Conservation (phyloP, 1,284 basidiomycete genomes). For the Heterobasidion occidentale region DNA sequence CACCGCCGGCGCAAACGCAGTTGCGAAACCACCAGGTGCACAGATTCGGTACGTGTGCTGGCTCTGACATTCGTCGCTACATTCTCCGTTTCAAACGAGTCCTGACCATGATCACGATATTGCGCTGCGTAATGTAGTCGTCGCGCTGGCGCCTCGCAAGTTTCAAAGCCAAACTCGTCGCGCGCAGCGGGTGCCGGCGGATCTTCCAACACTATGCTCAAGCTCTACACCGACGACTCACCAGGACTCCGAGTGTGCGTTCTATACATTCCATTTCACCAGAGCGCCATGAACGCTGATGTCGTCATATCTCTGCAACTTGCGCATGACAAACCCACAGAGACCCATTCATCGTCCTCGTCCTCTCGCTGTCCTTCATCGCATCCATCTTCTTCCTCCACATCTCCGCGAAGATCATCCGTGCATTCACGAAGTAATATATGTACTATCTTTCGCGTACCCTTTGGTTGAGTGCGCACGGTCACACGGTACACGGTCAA, state of each 20-base stretch:
- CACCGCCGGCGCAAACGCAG: conserved; percentile 23
- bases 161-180: conserved; percentile 78
- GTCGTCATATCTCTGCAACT: neutral
- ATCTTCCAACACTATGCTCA: conserved; percentile 96
- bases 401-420: conserved; percentile 92
- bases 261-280: neutral
- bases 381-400: conserved; percentile 99
- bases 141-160: conserved; percentile 62
- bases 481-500: neutral
- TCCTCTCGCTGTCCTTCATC: conserved; percentile 96
- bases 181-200: conserved; percentile 95
- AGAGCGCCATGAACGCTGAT: neutral
- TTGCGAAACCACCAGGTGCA: conserved; percentile 68
- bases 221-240: conserved; percentile 96
- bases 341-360: conserved; percentile 96
- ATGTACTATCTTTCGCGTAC: neutral
- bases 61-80: neutral
- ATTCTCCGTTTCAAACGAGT: neutral
- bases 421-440: conserved; percentile 77
- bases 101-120: neutral
- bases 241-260: conserved; percentile 94
- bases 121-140: conserved; percentile 41
- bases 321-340: conserved; percentile 31
- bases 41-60: conserved; percentile 59
- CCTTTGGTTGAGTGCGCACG: neutral